These are phyloP conservation scores for Lipomyces chichibuensis DNA, from an alignment of 805 yeast species.

Conservation along the genomic window DNA sequence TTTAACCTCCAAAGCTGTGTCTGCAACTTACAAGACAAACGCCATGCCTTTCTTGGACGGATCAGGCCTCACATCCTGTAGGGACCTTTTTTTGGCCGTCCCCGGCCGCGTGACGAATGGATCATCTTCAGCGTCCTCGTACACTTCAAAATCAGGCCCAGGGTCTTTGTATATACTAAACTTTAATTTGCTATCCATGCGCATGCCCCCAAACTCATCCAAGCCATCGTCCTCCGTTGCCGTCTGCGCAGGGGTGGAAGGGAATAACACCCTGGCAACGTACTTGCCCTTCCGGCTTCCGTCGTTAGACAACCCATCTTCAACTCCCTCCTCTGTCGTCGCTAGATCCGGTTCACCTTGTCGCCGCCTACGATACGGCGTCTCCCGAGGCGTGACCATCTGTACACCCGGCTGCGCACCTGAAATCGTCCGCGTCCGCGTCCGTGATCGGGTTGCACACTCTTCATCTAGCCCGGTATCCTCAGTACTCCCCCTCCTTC, in stretches of 20 bases:
- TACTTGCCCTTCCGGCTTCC: neutral
- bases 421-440: conserved; percentile 26
- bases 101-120: neutral
- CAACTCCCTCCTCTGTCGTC: conserved; percentile 12
- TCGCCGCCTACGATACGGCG: conserved; percentile 24
- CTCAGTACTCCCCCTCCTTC: neutral
- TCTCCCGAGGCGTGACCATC: conserved; percentile 33
- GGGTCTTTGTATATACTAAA: conserved; percentile 12
- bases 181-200: neutral
- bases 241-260: neutral
- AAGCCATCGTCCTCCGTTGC: neutral
- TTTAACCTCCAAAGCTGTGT: neutral
- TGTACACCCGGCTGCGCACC: conserved; percentile 28
- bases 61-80: neutral
- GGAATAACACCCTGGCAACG: conserved; percentile 11
- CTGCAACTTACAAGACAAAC: conserved; percentile 29
- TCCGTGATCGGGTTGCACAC: conserved; percentile 9
- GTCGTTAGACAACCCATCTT: neutral
- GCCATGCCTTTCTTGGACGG: conserved; percentile 30
- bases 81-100: neutral
- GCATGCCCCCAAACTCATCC: neutral
- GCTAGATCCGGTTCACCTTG: neutral
- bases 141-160: neutral
- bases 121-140: conserved; percentile 1
- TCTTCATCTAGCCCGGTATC: neutral